Conservation (phyloP, 345 rosid genomes). For the Lagerstroemia speciosa region DNA sequence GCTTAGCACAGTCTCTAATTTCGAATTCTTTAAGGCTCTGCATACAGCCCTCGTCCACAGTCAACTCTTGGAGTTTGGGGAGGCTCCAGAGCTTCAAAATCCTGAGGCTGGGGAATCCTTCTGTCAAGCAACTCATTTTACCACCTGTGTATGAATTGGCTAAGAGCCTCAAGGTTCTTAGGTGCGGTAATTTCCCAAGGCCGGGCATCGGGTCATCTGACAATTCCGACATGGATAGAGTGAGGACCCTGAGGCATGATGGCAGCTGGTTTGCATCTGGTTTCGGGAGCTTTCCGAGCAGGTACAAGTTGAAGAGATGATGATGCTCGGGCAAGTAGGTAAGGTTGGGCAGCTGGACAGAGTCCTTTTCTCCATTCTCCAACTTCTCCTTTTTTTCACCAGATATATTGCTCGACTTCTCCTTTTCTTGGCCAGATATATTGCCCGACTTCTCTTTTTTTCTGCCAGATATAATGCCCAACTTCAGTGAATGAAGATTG, state of each 20-base stretch:
- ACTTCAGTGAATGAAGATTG: slow-evolving; percentile 7
- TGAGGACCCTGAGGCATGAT: not conserved
- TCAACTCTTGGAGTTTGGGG: fast-evolving
- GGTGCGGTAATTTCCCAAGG: not conserved
- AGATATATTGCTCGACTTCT: no score
- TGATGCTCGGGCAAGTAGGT: not conserved
- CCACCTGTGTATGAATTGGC: not conserved
- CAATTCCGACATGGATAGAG: not conserved
- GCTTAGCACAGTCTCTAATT: not conserved
- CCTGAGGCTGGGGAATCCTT: not conserved
- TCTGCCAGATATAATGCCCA: no score
- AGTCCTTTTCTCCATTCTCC: not conserved
- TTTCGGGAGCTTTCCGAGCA: not conserved
- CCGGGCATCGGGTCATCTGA: not conserved
- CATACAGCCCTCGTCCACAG: not conserved
- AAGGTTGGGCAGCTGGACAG: not conserved
- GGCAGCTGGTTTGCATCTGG: not conserved
- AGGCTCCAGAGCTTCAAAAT: not conserved
- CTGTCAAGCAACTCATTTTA: not conserved
- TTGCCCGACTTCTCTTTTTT: no score
- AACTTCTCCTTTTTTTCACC: no score
- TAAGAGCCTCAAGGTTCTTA: not conserved
- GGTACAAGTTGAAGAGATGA: not conserved
- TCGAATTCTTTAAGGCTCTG: not conserved
- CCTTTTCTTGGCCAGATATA: no score